Base-by-base conservation (phyloP, 1,284 basidiomycete species). In the Polyporus tsugae region DNA sequence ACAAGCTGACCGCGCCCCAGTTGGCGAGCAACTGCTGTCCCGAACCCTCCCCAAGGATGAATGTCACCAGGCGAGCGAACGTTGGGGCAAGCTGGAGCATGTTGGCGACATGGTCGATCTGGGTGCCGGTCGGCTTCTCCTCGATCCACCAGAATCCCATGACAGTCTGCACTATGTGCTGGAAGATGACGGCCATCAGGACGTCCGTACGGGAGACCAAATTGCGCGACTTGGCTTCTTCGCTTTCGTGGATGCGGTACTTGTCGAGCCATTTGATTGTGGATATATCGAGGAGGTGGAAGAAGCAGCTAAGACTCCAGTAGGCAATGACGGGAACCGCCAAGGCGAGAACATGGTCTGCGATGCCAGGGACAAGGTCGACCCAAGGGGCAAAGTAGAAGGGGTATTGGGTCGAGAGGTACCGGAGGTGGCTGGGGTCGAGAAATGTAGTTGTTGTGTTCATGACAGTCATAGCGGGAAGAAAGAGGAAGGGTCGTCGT, bases 211-310 rank as follows among this genome's bases (percentile, higher is more conserved):
- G 87, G 0, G 91, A 89, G 11, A 91, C 96, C 19, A 90, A 87
- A 78, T 99, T 99, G 67, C 90, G 86, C 2, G 88, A 79, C 71
- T 87, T 86, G 71, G 96, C 89, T 78, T 99, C 97, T 15, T 84
- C 86, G 0, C 93, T 93, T 65, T 96, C 94, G 80, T 99, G 97
- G 65, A 99, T 91, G 49, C 96, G 87, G 79, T 95, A 93, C 69
- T 87, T 88, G 74, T 98, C 92, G 53, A 98, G 87, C 86, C 91
- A 94, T 73, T 90, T 85, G 82, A 93, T 90, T 63, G 87, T 84
- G 29, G 89, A 89, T 25, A 83, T 81, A 82, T 99, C 97, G 75
- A 99, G 86, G 39, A 82, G 75, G 78, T 96, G 91, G 83, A 97
- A 99, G 78, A 94, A 80, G 66, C 93, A 82, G 2, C 95, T 96